phyloP scores from a whole-genome alignment of 371 early-diverging fungal genomes.

The Rhizopus sp. region DNA sequence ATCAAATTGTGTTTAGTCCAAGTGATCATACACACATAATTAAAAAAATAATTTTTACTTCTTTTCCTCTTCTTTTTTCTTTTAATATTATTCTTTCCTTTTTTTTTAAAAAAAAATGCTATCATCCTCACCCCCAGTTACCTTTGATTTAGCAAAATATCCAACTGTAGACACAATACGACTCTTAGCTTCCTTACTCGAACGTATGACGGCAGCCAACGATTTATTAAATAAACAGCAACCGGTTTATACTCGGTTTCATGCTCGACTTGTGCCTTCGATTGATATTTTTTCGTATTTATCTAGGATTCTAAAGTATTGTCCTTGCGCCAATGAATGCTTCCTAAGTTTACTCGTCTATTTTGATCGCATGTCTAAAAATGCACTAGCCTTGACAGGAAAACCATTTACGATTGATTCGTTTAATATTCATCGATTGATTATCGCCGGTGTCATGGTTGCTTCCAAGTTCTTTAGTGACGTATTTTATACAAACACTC shows the following conservation, averaged over 20 bases:
- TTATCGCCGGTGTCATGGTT: slow-evolving; percentile 73
- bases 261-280: slow-evolving; percentile 78
- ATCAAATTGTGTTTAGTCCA: slow-evolving; percentile 3
- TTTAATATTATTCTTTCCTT: not conserved
- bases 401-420: slow-evolving; percentile 68
- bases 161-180: slow-evolving; percentile 50
- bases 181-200: slow-evolving; percentile 47
- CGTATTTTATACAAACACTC: slow-evolving; percentile 82
- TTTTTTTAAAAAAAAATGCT: slow-evolving; percentile 24
- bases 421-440: slow-evolving; percentile 80
- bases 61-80: slow-evolving; percentile 2
- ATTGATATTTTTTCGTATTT: slow-evolving; percentile 77
- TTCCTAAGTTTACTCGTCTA: slow-evolving; percentile 76
- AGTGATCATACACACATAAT: slow-evolving; percentile 1
- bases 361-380: slow-evolving; percentile 72
- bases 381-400: slow-evolving; percentile 46
- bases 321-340: slow-evolving; percentile 80
- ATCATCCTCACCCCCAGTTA: slow-evolving; percentile 17
- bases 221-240: slow-evolving; percentile 37
- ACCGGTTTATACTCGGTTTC: slow-evolving; percentile 58
- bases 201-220: slow-evolving; percentile 54
- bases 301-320: slow-evolving; percentile 77
- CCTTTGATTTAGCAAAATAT: slow-evolving; percentile 52
- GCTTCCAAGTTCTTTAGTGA: slow-evolving; percentile 79
- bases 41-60: not conserved